phyloP scores from a whole-genome alignment of 2,329 filamentous ascomycete genomes.

The Beauveria brongniartii region DNA sequence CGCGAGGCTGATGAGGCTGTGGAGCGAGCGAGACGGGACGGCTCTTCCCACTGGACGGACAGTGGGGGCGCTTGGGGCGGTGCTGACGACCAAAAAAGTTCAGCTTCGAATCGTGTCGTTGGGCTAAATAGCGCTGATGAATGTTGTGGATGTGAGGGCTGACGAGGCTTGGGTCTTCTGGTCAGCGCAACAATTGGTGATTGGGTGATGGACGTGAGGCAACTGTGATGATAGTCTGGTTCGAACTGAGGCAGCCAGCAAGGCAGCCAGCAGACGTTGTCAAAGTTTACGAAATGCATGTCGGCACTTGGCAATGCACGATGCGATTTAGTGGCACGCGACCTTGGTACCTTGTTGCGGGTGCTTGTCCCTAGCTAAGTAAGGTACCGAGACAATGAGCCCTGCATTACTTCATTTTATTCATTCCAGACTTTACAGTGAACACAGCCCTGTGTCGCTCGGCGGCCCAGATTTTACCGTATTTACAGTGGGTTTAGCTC shows the following conservation, averaged over 20 bases:
- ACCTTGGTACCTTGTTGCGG: too few species aligned
- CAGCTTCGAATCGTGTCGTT: neutral
- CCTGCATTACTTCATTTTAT: too few species aligned
- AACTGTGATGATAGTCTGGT: neutral
- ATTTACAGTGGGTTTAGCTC: too few species aligned
- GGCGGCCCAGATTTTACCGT: too few species aligned
- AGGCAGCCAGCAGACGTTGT: neutral
- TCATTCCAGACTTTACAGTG: too few species aligned
- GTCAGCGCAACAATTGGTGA: neutral
- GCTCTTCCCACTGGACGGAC: conserved; percentile 1
- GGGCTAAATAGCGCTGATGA: neutral
- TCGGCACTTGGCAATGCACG: neutral
- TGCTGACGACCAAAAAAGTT: conserved; percentile 1
- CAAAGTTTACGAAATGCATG: neutral
- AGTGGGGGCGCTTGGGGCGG: conserved; percentile 2
- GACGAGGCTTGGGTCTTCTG: neutral
- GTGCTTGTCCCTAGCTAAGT: too few species aligned
- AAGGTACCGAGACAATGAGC: too few species aligned
- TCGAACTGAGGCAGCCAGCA: neutral
- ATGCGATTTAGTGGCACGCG: too few species aligned
- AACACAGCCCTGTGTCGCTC: too few species aligned
- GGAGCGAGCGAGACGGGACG: conserved; percentile 5
- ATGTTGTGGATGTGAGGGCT: neutral
- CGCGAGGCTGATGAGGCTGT: conserved; percentile 10
- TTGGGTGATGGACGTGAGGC: neutral